These are phyloP conservation scores for Spizellomyces sp. DNA, from an alignment of 192 early-diverging fungal genomes.

Conservation along the genomic window DNA sequence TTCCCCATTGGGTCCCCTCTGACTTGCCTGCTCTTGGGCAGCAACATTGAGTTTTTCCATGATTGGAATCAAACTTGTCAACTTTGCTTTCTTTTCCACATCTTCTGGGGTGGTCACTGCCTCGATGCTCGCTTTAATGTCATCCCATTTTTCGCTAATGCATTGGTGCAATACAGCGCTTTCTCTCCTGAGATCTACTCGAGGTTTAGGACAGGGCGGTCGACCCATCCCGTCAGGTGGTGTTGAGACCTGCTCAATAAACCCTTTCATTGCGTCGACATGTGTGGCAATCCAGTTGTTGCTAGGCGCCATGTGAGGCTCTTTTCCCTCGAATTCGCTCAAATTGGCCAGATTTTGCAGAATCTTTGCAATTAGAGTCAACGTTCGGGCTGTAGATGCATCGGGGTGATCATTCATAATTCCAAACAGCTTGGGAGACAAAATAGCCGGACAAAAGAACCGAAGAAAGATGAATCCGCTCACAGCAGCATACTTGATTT, in stretches of 20 bases:
- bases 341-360: constrained; percentile 65
- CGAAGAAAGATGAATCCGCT: constrained; percentile 63
- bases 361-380: constrained; percentile 62
- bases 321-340: constrained; percentile 58
- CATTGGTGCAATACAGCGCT: constrained; percentile 23
- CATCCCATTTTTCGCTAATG: constrained; percentile 21
- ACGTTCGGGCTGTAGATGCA: constrained; percentile 40
- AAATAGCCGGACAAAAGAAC: constrained; percentile 64
- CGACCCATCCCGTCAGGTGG: background rate
- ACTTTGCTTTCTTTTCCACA: background rate
- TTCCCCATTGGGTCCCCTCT: too few species aligned
- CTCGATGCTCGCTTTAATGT: constrained; percentile 3
- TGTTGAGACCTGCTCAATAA: constrained; percentile 23
- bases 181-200: constrained; percentile 26
- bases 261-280: constrained; percentile 18
- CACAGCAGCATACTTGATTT: constrained; percentile 45
- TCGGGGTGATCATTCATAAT: constrained; percentile 50
- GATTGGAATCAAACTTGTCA: constrained; percentile 16
- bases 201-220: constrained; percentile 19
- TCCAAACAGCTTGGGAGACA: constrained; percentile 53
- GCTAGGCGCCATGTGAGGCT: constrained; percentile 52
- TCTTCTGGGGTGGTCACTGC: background rate
- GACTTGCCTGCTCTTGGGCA: constrained; percentile 12
- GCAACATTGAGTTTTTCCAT: constrained; percentile 27
- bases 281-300: constrained; percentile 24